phyloP scores from a whole-genome alignment of 352 stramenopile species.

The Hyaloperonospora brassicae region DNA sequence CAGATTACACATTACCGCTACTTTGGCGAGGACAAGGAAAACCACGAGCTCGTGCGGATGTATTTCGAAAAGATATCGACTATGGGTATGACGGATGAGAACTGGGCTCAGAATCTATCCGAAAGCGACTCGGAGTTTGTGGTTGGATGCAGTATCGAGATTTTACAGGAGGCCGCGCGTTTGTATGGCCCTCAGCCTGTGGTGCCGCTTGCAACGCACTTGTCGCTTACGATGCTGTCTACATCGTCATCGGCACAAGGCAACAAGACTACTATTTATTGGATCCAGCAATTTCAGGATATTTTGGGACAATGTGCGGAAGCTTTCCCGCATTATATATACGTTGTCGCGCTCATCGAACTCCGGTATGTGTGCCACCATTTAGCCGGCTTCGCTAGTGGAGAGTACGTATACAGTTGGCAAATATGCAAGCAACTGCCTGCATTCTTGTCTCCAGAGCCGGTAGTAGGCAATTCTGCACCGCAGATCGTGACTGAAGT shows the following conservation, averaged over 20 bases:
- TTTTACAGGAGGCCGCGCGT: constrained; percentile 63
- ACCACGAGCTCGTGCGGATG: constrained; percentile 57
- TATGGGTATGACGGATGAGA: constrained; percentile 51
- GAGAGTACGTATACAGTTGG: constrained; percentile 60
- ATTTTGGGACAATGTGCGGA: constrained; percentile 57
- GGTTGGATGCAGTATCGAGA: constrained; percentile 54
- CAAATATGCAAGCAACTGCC: constrained; percentile 65
- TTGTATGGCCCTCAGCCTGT: constrained; percentile 56
- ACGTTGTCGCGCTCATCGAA: constrained; percentile 66
- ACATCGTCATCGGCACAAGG: constrained; percentile 33
- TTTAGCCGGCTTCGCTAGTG: constrained; percentile 52
- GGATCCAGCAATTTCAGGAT: constrained; percentile 74
- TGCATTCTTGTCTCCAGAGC: constrained; percentile 31
- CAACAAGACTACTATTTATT: constrained; percentile 58
- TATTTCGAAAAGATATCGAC: constrained; percentile 81
- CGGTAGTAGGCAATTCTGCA: constrained; percentile 48
- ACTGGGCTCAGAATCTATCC: constrained; percentile 40
- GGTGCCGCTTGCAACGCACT: constrained; percentile 23
- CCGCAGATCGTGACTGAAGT: constrained; percentile 70
- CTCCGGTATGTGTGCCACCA: constrained; percentile 80
- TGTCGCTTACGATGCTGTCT: constrained; percentile 33
- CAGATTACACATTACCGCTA: constrained; percentile 63
- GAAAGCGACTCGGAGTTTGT: constrained; percentile 42
- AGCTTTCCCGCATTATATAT: constrained; percentile 56
- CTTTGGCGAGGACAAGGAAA: constrained; percentile 65